Conservation (phyloP, 768 basidiomycete genomes). For the Sporobolomyces phaffii region DNA sequence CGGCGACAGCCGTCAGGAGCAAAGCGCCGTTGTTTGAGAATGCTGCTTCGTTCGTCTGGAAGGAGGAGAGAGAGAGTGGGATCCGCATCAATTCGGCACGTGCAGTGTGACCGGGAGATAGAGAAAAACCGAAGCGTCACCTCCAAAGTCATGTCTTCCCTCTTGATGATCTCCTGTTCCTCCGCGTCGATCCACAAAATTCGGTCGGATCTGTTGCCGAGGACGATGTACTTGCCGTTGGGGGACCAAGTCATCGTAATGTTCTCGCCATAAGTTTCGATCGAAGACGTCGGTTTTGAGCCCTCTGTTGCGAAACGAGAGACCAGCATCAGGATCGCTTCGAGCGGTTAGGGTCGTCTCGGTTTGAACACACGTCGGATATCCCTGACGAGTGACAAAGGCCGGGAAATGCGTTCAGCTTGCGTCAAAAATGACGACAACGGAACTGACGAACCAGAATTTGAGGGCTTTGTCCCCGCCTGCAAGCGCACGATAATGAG, state of each 20-base stretch:
- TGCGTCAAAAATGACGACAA: no score
- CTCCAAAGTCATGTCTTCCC: slow-evolving; percentile 13
- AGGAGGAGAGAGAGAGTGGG: neutral
- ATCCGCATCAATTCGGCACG: no score
- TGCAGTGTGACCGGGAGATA: no score
- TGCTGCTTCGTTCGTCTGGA: slow-evolving; percentile 39
- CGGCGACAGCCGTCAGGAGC: slow-evolving; percentile 27
- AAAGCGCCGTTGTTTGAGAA: slow-evolving; percentile 39
- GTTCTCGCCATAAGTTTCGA: slow-evolving; percentile 37
- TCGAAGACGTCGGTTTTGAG: slow-evolving; percentile 31
- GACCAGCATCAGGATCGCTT: neutral
- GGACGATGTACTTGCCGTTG: slow-evolving; percentile 35
- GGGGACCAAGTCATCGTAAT: slow-evolving; percentile 40
- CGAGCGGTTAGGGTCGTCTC: neutral
- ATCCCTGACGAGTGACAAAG: slow-evolving; percentile 7
- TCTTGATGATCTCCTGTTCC: slow-evolving; percentile 15
- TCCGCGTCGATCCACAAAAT: slow-evolving; percentile 36
- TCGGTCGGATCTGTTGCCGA: slow-evolving; percentile 31
- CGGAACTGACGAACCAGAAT: slow-evolving; percentile 25
- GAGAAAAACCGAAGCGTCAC: slow-evolving; percentile 13
- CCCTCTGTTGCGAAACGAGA: slow-evolving; percentile 15
- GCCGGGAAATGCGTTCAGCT: no score
- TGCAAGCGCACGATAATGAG: neutral
- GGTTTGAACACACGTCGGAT: slow-evolving; percentile 12
- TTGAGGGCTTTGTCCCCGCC: slow-evolving; percentile 21